Conservation (phyloP, 139 green algal species). For the Tetradesmus lagerheimii region DNA sequence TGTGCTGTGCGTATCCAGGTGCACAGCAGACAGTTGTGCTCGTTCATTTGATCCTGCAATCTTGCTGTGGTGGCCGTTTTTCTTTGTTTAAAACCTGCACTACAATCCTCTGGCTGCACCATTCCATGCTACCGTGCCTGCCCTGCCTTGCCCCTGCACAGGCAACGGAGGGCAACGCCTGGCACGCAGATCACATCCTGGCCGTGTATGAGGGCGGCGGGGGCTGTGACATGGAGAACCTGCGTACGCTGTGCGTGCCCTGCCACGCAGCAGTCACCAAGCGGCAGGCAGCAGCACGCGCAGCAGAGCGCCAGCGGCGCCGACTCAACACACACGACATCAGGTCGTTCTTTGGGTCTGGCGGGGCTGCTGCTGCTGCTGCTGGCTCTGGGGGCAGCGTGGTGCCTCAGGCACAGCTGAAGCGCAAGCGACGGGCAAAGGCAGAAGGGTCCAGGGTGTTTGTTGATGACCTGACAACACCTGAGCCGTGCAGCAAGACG, state of each 20-base stretch:
- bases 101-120: no score
- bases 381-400: neutral
- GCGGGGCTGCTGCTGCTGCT: neutral
- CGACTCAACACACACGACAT: slow-evolving; percentile 60
- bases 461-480: neutral
- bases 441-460: neutral
- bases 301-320: slow-evolving; percentile 55
- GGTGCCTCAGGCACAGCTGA: neutral
- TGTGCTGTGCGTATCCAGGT: no score
- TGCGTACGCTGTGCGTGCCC: slow-evolving; percentile 88
- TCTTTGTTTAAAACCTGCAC: neutral
- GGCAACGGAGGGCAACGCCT: slow-evolving; percentile 83
- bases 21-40: neutral
- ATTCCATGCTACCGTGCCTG: neutral
- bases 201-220: slow-evolving; percentile 90
- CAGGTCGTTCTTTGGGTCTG: slow-evolving; percentile 48
- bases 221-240: slow-evolving; percentile 90
- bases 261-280: slow-evolving; percentile 74
- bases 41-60: neutral
- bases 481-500: slow-evolving; percentile 5
- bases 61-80: no score
- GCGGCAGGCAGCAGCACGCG: slow-evolving; percentile 58
- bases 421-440: neutral
- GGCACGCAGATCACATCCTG: slow-evolving; percentile 92
- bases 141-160: neutral